Percentiles rank a stretch among this genome's conserved stretches.
phyloP scores from a whole-genome alignment of 2,329 filamentous ascomycete genomes.

The Fusarium ramigenum region DNA sequence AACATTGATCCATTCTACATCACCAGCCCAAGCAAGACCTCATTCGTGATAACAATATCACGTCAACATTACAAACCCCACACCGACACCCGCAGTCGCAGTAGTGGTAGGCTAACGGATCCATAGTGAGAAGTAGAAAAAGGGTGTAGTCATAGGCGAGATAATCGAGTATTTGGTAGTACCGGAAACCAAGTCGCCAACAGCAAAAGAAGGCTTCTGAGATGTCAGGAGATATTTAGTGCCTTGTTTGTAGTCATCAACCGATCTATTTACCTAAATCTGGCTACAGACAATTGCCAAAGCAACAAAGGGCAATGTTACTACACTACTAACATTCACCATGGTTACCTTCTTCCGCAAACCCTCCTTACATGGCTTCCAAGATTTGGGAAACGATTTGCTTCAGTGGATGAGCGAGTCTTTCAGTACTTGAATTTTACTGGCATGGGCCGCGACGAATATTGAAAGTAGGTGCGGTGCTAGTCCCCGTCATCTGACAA shows the following conservation, averaged over 20 bases:
- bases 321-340: not conserved
- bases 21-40: not conserved
- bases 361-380: not conserved
- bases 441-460: not conserved
- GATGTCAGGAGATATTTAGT: rapidly evolving
- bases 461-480: not conserved
- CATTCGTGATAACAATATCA: too few species aligned
- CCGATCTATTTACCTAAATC: rapidly evolving
- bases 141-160: not conserved
- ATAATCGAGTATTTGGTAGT: not conserved
- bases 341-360: not conserved
- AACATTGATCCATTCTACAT: not conserved
- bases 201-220: not conserved
- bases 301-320: not conserved
- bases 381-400: not conserved
- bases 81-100: too few species aligned
- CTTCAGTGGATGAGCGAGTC: not conserved
- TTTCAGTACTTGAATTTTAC: not conserved
- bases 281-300: not conserved
- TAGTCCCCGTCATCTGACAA: not conserved
- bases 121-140: not conserved
- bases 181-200: not conserved
- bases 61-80: not conserved
- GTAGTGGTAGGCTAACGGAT: not conserved
- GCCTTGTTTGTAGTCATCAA: not conserved